These are phyloP conservation scores for Eucalyptus pauciflora DNA, from an alignment of 345 rosid species.

Conservation along the genomic window DNA sequence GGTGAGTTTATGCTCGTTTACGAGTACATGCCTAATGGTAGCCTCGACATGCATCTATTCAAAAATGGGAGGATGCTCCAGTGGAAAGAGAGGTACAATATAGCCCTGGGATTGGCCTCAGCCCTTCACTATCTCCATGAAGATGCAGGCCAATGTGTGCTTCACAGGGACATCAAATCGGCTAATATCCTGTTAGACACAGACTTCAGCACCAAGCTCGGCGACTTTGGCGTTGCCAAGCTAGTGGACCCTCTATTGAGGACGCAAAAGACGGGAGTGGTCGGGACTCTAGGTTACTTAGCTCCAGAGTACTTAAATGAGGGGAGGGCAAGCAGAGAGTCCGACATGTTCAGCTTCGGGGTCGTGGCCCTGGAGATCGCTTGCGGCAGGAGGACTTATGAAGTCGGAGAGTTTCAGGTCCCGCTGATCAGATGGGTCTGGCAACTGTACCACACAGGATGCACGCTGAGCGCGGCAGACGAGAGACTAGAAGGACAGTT, in stretches of 20 bases:
- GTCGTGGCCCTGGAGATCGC: slow-evolving; percentile 12
- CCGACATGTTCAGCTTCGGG: slow-evolving; percentile 1
- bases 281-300: slow-evolving; percentile 1
- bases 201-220: slow-evolving; percentile 7
- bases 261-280: background rate
- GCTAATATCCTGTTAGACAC: slow-evolving; percentile 1
- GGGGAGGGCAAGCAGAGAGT: background rate
- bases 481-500: background rate
- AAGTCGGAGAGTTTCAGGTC: background rate
- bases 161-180: slow-evolving; percentile 4
- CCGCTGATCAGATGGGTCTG: slow-evolving; percentile 4
- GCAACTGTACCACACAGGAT: slow-evolving; percentile 1
- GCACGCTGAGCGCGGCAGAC: background rate
- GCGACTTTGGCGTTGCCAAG: slow-evolving; percentile 3
- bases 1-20: slow-evolving; percentile 21
- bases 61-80: background rate
- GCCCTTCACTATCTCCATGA: slow-evolving; percentile 5
- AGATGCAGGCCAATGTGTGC: background rate
- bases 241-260: background rate
- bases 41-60: slow-evolving; percentile 27
- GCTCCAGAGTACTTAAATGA: background rate
- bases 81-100: background rate
- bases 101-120: background rate
- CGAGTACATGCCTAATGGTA: slow-evolving; percentile 25
- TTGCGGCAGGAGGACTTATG: background rate